Evolutionary conservation across 768 basidiomycete genomes (phyloP), one percentile per base, ranked within the genome.

Genomic region (Coprinopsis strossmayeri): DNA sequence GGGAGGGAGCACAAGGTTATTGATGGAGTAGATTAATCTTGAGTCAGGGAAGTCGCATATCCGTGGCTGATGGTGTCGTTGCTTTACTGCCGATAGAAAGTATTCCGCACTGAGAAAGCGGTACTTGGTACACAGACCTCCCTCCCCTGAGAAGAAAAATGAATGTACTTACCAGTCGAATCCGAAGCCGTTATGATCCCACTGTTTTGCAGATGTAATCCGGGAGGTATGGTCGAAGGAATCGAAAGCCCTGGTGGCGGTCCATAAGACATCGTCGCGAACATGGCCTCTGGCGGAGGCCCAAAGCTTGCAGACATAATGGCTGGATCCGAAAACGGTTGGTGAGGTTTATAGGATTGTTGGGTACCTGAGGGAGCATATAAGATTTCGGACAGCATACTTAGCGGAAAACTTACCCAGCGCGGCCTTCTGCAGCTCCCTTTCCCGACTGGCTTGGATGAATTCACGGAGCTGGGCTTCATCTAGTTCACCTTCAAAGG

Each of bases 71-170:
- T 55, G 64, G 58, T 64, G 65, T 64, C 61, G 66, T 66, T 68
- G 61, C 55, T 71, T 87, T 73, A 87, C 71, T 76, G 77, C 64
- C 77, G 82, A 77, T 81, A 73, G 69, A 78, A 79, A 71, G 79
- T 70, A 78, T 82, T 84, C 82, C 84, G 84, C 81, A 85, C 86
- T 88, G 84, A 72, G 70, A 85, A 87, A 84, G 85, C 73, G 83
- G 84, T 68, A 70, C 84, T 88, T 76, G 87, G 85, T 87, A 89
- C 82, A 77, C 77, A 80, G 82, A 74, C 83, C 84, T 78, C 84
- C 86, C 82, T 84, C 85, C 84, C 84, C 82, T 78, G 64, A 68
- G 67, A 66, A 63, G 69, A 67, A 63, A 64, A 57, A 51, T 61
- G 71, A 70, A 69, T 62, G 56, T 58, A 82, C 87, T 88, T 82